Evolutionary conservation across 2,329 filamentous ascomycete genomes (phyloP).

Genomic region (Fusarium protoensiforme): DNA sequence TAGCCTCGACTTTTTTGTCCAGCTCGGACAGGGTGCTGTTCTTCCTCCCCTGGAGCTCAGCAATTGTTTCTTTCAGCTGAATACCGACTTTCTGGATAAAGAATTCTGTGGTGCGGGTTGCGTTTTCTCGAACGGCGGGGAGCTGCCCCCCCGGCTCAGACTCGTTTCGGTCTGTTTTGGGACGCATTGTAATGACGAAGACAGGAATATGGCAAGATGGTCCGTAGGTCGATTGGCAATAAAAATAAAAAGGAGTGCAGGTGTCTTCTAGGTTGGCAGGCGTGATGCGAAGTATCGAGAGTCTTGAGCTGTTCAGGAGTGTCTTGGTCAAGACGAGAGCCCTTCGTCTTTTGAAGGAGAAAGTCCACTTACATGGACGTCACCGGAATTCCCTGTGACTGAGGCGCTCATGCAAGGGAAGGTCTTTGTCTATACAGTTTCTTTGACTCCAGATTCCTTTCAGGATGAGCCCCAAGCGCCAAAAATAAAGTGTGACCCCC

Average conservation of each 20-base stretch:
- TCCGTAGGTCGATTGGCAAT: neutral
- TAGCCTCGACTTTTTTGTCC: neutral
- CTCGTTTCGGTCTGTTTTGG: neutral
- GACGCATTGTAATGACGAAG: neutral
- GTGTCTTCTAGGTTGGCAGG: neutral
- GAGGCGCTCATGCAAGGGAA: neutral
- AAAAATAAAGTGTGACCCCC: slow-evolving; percentile 17
- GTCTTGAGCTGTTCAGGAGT: neutral
- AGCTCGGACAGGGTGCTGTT: neutral
- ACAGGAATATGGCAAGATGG: neutral
- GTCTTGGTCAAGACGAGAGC: slow-evolving; percentile 5
- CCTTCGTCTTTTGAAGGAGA: slow-evolving; percentile 13
- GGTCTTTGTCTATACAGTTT: slow-evolving; percentile 21
- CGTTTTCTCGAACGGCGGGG: neutral
- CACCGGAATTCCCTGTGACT: neutral
- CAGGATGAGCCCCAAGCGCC: neutral
- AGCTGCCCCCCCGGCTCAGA: neutral
- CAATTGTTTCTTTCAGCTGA: neutral
- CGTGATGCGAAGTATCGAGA: neutral
- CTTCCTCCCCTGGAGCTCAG: neutral
- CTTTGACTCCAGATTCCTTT: slow-evolving; percentile 19
- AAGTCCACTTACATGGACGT: neutral
- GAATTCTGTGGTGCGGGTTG: neutral
- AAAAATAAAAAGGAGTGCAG: neutral
- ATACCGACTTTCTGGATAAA: neutral